Evolutionary conservation across 2,329 filamentous ascomycete genomes (phyloP).

Genomic region (Claviceps africana): DNA sequence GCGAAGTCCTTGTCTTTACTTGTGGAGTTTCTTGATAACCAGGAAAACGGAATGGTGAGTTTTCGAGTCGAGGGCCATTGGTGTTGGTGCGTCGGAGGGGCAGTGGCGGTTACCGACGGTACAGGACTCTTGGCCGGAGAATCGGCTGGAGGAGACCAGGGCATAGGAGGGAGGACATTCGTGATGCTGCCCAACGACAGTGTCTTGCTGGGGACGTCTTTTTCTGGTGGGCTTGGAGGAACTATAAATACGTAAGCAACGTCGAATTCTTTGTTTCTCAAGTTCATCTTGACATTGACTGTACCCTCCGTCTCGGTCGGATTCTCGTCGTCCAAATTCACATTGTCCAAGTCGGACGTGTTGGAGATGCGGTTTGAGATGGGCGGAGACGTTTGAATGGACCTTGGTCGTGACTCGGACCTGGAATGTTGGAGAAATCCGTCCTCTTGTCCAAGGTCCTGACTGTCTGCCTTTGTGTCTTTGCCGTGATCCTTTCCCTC

Average conservation of each 20-base stretch:
- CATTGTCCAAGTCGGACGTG: slow-evolving; percentile 39
- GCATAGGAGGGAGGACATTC: slow-evolving; percentile 56
- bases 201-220: slow-evolving; percentile 35
- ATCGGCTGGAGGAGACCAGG: slow-evolving; percentile 50
- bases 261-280: not conserved
- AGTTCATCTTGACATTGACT: not conserved
- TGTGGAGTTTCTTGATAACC: slow-evolving; percentile 58
- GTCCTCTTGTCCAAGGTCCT: slow-evolving; percentile 7
- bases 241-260: slow-evolving; percentile 13
- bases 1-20: slow-evolving; percentile 42
- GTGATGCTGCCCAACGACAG: slow-evolving; percentile 58
- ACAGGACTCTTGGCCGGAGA: slow-evolving; percentile 31
- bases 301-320: slow-evolving; percentile 21
- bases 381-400: slow-evolving; percentile 23
- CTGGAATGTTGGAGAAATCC: slow-evolving; percentile 7
- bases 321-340: slow-evolving; percentile 52
- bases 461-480: slow-evolving; percentile 7
- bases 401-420: slow-evolving; percentile 9
- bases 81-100: slow-evolving; percentile 17
- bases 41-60: slow-evolving; percentile 76
- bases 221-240: slow-evolving; percentile 19
- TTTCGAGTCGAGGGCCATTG: slow-evolving; percentile 43
- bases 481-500: slow-evolving; percentile 1
- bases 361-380: slow-evolving; percentile 31
- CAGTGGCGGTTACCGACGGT: slow-evolving; percentile 19